phyloP scores from a whole-genome alignment of 345 rosid species.

The Corchorus olitorius region DNA sequence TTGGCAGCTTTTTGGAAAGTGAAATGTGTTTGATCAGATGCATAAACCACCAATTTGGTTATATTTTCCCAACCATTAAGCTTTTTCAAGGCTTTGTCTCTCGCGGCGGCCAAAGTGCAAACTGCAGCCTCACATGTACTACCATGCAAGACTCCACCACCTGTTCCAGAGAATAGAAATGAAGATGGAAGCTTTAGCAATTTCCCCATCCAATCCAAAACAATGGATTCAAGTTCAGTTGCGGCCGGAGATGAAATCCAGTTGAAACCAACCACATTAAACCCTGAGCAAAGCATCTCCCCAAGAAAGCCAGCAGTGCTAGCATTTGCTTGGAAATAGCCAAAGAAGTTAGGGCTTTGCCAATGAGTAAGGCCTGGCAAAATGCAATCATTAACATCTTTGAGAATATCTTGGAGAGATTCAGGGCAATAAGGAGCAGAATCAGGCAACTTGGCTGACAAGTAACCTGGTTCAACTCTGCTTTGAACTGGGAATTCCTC shows the following conservation, averaged over 20 bases:
- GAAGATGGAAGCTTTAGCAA: conserved; percentile 28
- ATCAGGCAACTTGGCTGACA: conserved; percentile 9
- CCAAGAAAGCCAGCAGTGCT: conserved; percentile 39
- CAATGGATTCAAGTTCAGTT: conserved; percentile 32
- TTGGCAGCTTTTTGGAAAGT: conserved; percentile 14
- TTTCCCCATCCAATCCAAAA: conserved; percentile 34
- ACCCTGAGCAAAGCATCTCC: conserved; percentile 29
- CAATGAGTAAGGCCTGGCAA: conserved; percentile 38
- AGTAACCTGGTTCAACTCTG: conserved; percentile 30
- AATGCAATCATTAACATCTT: conserved; percentile 24
- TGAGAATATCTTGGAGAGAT: conserved; percentile 23
- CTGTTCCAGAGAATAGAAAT: conserved; percentile 4
- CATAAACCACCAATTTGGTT: conserved; percentile 33
- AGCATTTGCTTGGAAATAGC: conserved; percentile 30
- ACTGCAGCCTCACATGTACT: conserved; percentile 10
- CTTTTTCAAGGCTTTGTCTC: conserved; percentile 6
- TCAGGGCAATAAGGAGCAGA: conserved; percentile 25
- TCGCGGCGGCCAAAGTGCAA: conserved; percentile 5
- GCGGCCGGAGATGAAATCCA: conserved; percentile 34
- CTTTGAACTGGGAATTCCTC: conserved; percentile 39
- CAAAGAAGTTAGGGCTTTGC: conserved; percentile 37
- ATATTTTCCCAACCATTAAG: conserved; percentile 20
- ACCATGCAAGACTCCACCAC: conserved; percentile 23
- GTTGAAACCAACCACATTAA: conserved; percentile 27
- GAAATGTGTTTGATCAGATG: conserved; percentile 19